phyloP scores from a whole-genome alignment of 169 alveolate species.

The Eimeria necatrix region DNA sequence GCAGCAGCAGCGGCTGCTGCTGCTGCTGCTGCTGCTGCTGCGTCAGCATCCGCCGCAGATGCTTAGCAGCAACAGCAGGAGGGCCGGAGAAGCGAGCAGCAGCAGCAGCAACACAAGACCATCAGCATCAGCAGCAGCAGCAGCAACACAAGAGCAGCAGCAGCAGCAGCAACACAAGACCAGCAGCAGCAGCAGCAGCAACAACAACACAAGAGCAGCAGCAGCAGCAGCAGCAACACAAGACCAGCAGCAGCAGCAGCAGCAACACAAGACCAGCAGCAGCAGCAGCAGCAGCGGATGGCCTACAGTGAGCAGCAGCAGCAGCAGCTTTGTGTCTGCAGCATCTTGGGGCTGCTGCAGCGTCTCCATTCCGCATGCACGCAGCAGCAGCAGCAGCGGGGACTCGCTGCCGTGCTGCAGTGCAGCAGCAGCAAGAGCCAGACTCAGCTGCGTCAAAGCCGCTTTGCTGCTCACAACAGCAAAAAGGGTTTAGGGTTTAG shows the following conservation, averaged over 20 bases:
- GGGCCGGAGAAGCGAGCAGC: no score
- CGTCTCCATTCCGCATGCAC: not conserved
- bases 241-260: not conserved
- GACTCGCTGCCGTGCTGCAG: not conserved
- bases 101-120: no score
- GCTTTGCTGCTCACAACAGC: slow-evolving; percentile 10
- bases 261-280: not conserved
- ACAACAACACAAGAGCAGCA: no score
- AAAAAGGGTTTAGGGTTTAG: not conserved
- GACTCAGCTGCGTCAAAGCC: slow-evolving; percentile 5
- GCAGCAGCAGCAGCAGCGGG: slow-evolving; percentile 19
- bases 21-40: no score
- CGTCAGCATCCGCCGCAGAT: no score
- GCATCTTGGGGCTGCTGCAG: not conserved
- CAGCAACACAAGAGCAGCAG: no score
- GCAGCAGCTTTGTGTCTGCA: slow-evolving; percentile 10
- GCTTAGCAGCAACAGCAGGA: no score
- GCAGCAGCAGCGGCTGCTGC: no score
- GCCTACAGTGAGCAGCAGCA: slow-evolving; percentile 13
- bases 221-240: not conserved
- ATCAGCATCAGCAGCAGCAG: no score
- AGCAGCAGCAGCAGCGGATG: not conserved
- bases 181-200: not conserved
- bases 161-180: no score
- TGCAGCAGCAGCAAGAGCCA: not conserved